Percentiles rank a stretch among this genome's conserved stretches.
Conservation (phyloP, 202 grass and related monocot species). For the Panicum hallii region DNA sequence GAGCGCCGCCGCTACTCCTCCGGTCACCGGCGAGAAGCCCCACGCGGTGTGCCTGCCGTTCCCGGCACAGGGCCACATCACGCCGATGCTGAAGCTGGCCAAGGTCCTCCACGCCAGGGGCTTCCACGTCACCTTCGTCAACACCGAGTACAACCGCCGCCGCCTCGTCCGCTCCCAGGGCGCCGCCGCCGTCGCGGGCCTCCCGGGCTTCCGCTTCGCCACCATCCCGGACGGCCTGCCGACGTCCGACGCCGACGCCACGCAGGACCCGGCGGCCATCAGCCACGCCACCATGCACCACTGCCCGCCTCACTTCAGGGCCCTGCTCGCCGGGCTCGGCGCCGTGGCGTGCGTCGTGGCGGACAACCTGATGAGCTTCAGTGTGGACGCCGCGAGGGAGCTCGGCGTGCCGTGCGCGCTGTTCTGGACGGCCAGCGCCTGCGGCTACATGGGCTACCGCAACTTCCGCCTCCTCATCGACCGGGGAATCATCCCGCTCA, state of each 20-base stretch:
- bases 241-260: conserved; percentile 38
- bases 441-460: conserved; percentile 47
- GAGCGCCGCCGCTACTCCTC: background rate
- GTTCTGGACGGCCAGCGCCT: conserved; percentile 50
- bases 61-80: conserved; percentile 63
- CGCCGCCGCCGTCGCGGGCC: conserved; percentile 38
- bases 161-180: conserved; percentile 41
- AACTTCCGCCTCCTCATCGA: conserved; percentile 37
- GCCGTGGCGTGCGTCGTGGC: conserved; percentile 52
- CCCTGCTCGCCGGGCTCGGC: conserved; percentile 43
- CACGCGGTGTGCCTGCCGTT: conserved; percentile 67
- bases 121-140: conserved; percentile 57
- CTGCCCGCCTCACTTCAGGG: conserved; percentile 41
- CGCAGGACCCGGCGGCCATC: conserved; percentile 44
- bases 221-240: conserved; percentile 51
- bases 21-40: conserved; percentile 15
- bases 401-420: conserved; percentile 25
- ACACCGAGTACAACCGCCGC: conserved; percentile 51
- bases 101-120: conserved; percentile 55
- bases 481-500: conserved; percentile 24
- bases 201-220: conserved; percentile 43
- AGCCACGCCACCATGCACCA: conserved; percentile 37
- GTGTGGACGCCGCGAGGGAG: conserved; percentile 43
- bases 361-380: conserved; percentile 47
- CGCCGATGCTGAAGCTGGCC: conserved; percentile 61